Conservation (phyloP, 163 green algal genomes). For the Volvox carteri region DNA sequence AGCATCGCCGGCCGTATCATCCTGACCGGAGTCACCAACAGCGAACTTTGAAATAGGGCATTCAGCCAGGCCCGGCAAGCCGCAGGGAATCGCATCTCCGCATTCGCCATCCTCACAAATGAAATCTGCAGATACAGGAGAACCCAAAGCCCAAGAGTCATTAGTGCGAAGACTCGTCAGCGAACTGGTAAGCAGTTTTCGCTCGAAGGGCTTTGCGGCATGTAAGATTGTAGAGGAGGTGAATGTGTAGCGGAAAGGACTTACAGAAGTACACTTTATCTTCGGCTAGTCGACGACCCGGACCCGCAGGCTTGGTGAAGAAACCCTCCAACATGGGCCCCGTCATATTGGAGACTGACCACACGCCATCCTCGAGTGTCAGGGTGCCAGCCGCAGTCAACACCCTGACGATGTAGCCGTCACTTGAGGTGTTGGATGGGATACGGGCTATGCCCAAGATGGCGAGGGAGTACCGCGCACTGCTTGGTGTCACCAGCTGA, state of each 20-base stretch:
- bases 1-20: too few species aligned
- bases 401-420: not conserved
- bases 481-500: conserved; percentile 10
- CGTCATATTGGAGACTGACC: not conserved
- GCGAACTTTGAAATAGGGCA: not conserved
- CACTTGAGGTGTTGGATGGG: not conserved
- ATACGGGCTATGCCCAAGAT: conserved; percentile 6
- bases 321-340: not conserved
- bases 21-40: too few species aligned
- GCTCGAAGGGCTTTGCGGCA: too few species aligned
- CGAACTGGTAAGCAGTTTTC: too few species aligned
- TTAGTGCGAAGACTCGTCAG: too few species aligned
- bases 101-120: conserved; percentile 31
- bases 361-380: not conserved
- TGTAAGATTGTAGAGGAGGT: too few species aligned
- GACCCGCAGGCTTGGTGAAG: not conserved
- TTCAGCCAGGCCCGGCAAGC: not conserved
- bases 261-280: not conserved
- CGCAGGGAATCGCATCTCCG: conserved; percentile 1
- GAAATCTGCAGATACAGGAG: not conserved
- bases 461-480: not conserved
- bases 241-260: too few species aligned
- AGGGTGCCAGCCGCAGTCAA: conserved; percentile 18
- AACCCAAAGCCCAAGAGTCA: too few species aligned
- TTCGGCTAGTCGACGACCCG: not conserved